These are phyloP conservation scores for Bryoglossum gracile DNA, from an alignment of 495 filamentous ascomycete genomes.

Conservation along the genomic window DNA sequence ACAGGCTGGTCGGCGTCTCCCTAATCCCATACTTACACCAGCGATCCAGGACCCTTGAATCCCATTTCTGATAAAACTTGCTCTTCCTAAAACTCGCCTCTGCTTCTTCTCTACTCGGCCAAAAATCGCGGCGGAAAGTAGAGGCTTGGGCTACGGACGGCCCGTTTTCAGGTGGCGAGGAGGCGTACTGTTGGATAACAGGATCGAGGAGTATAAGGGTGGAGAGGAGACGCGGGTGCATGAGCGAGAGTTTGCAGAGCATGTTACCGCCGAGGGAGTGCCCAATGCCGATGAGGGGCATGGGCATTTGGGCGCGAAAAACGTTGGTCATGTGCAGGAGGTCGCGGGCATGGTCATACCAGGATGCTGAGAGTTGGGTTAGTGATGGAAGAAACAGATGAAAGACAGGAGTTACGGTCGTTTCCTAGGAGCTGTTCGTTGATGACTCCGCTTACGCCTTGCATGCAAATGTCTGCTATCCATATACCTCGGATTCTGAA, in stretches of 20 bases:
- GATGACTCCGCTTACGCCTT: conserved; percentile 66
- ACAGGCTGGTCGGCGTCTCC: conserved; percentile 50
- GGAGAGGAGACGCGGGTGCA: conserved; percentile 77
- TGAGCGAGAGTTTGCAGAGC: conserved; percentile 52
- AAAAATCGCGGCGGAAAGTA: conserved; percentile 60
- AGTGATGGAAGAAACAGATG: too few species aligned
- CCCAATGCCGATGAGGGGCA: conserved; percentile 82
- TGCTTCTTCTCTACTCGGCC: conserved; percentile 61
- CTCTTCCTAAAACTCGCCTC: conserved; percentile 46
- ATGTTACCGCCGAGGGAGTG: conserved; percentile 82
- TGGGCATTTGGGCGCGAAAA: conserved; percentile 75
- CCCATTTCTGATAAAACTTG: conserved; percentile 65
- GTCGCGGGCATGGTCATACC: conserved; percentile 84
- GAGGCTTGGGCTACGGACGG: conserved; percentile 39
- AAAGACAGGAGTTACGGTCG: conserved; percentile 56
- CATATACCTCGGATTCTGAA: conserved; percentile 73
- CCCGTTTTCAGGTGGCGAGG: conserved; percentile 20
- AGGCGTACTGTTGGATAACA: conserved; percentile 48
- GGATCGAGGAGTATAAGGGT: conserved; percentile 77
- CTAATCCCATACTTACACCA: conserved; percentile 62
- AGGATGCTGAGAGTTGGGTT: conserved; percentile 44
- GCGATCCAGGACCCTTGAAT: conserved; percentile 59
- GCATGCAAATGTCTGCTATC: conserved; percentile 75
- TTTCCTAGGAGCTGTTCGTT: conserved; percentile 71
- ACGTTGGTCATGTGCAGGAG: conserved; percentile 80